These are phyloP conservation scores for Tricholoma bakamatsutake DNA, from an alignment of 768 basidiomycete genomes.

Conservation along the genomic window DNA sequence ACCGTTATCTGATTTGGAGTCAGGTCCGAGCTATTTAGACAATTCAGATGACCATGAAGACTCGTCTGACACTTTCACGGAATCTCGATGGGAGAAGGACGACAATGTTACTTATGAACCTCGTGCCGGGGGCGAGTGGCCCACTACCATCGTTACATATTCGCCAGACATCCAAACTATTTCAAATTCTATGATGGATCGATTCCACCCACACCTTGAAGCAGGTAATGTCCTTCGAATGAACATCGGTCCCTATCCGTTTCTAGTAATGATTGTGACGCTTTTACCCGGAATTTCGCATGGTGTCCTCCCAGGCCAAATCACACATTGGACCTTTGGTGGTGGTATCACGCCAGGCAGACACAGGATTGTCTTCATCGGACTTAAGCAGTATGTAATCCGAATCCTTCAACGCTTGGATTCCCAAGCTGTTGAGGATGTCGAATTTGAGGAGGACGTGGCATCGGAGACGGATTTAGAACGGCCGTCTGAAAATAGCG, in stretches of 20 bases:
- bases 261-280: background rate
- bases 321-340: background rate
- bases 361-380: background rate
- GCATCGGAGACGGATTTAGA: background rate
- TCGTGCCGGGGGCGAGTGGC: background rate
- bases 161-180: background rate
- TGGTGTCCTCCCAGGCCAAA: background rate
- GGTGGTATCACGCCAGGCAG: background rate
- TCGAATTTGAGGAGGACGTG: background rate
- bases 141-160: background rate
- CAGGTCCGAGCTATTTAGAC: background rate
- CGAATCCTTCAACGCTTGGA: background rate
- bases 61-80: background rate
- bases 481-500: background rate
- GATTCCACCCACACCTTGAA: background rate
- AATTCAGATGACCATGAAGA: background rate
- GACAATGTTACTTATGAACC: background rate
- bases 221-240: background rate
- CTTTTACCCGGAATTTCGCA: background rate
- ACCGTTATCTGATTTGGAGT: background rate
- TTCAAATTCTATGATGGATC: background rate
- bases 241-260: background rate
- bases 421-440: background rate
- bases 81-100: background rate
- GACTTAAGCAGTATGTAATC: background rate